phyloP scores from a whole-genome alignment of 2,329 filamentous ascomycete species.

The Cladorrhinum sp. region DNA sequence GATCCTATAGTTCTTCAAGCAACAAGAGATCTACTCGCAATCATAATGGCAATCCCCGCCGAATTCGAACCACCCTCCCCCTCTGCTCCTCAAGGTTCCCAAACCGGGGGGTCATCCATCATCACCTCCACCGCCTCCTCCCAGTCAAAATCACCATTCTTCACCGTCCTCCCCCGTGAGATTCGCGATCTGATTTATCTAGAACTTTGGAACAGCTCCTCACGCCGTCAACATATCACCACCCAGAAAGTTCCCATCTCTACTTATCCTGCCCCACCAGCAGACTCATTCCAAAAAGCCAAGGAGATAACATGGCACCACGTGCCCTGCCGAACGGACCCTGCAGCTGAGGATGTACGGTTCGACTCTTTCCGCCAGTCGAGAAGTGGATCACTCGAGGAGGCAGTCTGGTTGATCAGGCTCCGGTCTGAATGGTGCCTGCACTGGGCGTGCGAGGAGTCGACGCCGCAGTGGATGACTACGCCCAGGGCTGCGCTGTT shows the following conservation, averaged over 20 bases:
- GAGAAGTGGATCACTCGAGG: neutral
- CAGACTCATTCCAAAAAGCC: neutral
- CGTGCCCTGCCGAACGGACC: constrained; percentile 23
- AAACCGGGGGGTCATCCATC: constrained; percentile 15
- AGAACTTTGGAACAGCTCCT: constrained; percentile 28
- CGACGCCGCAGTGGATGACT: constrained; percentile 11
- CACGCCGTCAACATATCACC: constrained; percentile 26
- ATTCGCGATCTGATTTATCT: constrained; percentile 33
- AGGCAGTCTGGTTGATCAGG: constrained; percentile 17
- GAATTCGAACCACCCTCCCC: neutral
- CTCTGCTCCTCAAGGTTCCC: neutral
- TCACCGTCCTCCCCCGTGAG: constrained; percentile 30
- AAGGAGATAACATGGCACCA: constrained; percentile 11
- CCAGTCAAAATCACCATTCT: constrained; percentile 40
- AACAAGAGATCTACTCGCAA: too few relatives aligned
- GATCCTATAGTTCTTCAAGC: too few relatives aligned
- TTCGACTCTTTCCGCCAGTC: constrained; percentile 7
- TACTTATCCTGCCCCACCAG: neutral
- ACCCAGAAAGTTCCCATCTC: neutral
- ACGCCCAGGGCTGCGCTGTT: constrained; percentile 7
- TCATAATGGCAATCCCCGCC: neutral
- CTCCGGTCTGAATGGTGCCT: constrained; percentile 25
- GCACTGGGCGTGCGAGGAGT: constrained; percentile 27
- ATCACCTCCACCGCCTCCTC: constrained; percentile 40
- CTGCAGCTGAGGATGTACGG: constrained; percentile 9